phyloP scores from a whole-genome alignment of 2,329 filamentous ascomycete species.

The Venturia nashicola region DNA sequence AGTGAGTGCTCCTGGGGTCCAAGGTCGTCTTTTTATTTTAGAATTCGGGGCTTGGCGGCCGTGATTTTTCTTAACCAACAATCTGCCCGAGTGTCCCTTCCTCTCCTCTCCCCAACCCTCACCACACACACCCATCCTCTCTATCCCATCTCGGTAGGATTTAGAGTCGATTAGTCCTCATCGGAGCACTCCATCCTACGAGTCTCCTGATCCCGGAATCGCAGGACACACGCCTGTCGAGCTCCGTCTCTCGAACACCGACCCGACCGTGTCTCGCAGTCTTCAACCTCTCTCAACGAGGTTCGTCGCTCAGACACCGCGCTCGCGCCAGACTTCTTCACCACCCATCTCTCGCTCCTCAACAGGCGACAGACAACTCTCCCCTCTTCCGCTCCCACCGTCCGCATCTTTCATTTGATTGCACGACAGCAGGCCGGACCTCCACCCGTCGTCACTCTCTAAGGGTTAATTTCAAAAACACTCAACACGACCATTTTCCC shows the following conservation, averaged over 20 bases:
- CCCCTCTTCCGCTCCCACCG: neutral
- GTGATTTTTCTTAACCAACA: neutral
- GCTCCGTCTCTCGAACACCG: neutral
- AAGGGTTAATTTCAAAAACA: neutral
- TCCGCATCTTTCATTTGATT: neutral
- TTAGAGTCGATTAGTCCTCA: neutral
- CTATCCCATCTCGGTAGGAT: slow-evolving; percentile 1
- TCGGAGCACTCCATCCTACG: neutral
- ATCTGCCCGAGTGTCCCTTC: neutral
- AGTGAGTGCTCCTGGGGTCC: neutral
- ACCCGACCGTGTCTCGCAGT: slow-evolving; percentile 1
- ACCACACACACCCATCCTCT: neutral
- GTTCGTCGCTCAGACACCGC: neutral
- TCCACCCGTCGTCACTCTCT: slow-evolving; percentile 6
- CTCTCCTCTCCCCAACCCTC: neutral
- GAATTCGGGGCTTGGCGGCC: neutral
- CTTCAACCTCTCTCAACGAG: neutral
- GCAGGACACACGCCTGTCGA: neutral
- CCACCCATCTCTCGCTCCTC: neutral
- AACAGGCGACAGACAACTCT: neutral
- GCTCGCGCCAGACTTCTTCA: neutral
- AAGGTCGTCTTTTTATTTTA: neutral
- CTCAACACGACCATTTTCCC: neutral
- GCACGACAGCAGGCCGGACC: neutral
- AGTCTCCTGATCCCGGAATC: slow-evolving; percentile 3